Conservation (phyloP, 208 protist species). For the Porcisia hertigi region DNA sequence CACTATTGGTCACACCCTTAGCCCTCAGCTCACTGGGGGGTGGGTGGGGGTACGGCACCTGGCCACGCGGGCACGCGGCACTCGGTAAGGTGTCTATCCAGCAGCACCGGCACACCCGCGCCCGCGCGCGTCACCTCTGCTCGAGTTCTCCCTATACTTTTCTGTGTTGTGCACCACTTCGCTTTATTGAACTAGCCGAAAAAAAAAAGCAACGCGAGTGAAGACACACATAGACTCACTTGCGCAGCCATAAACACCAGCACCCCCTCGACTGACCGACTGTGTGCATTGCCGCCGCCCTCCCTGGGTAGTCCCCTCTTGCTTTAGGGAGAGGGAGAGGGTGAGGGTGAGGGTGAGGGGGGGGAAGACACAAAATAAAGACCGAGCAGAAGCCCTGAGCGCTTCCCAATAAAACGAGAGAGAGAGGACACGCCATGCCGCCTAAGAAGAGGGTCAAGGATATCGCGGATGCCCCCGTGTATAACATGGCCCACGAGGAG, state of each 20-base stretch:
- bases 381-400: neutral
- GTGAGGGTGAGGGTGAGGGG: too few species aligned
- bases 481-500: conserved; percentile 69
- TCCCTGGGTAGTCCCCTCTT: neutral
- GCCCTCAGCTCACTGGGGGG: neutral
- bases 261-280: neutral
- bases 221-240: conserved; percentile 12
- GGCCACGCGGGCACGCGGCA: neutral
- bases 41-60: neutral
- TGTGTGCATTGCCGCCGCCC: neutral
- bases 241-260: conserved; percentile 20
- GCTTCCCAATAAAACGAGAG: neutral
- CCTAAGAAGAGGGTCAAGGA: conserved; percentile 72
- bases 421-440: conserved; percentile 33
- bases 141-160: neutral
- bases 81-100: neutral
- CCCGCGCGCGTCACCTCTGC: neutral
- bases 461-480: conserved; percentile 52
- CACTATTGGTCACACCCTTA: neutral
- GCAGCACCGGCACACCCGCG: too few species aligned
- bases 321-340: neutral
- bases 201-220: neutral
- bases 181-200: neutral
- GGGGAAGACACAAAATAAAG: neutral
- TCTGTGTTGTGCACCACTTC: neutral